These are phyloP conservation scores for Mallotus repandus DNA, from an alignment of 441 rosid genomes.

Conservation along the genomic window DNA sequence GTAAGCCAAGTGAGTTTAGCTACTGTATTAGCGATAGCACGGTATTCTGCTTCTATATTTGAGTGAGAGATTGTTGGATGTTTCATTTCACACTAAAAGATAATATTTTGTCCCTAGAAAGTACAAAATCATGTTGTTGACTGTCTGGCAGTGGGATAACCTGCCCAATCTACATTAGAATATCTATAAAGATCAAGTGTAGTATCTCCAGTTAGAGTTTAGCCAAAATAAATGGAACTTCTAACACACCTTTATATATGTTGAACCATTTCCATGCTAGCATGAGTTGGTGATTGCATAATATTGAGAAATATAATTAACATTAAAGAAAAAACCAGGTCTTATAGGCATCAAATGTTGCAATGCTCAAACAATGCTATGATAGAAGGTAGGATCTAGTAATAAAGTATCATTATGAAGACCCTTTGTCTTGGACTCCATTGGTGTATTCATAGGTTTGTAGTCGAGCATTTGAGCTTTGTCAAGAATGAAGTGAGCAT, in stretches of 20 bases:
- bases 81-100: background rate
- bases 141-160: background rate
- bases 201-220: background rate
- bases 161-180: background rate
- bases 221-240: background rate
- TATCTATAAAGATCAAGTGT: background rate
- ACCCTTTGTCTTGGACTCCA: too few relatives aligned
- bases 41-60: background rate
- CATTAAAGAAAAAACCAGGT: background rate
- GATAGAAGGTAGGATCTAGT: background rate
- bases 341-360: background rate
- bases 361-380: background rate
- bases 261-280: background rate
- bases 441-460: too few relatives aligned
- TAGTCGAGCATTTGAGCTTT: too few relatives aligned
- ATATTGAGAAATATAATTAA: background rate
- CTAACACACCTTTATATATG: background rate
- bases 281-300: background rate
- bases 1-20: background rate
- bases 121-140: background rate
- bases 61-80: background rate
- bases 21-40: background rate
- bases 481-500: too few relatives aligned
- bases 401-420: too few relatives aligned
- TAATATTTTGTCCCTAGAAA: background rate